Percentiles rank a stretch among this genome's conserved stretches.
phyloP scores from a whole-genome alignment of 2,329 filamentous ascomycete species.

The Alternaria sp. region DNA sequence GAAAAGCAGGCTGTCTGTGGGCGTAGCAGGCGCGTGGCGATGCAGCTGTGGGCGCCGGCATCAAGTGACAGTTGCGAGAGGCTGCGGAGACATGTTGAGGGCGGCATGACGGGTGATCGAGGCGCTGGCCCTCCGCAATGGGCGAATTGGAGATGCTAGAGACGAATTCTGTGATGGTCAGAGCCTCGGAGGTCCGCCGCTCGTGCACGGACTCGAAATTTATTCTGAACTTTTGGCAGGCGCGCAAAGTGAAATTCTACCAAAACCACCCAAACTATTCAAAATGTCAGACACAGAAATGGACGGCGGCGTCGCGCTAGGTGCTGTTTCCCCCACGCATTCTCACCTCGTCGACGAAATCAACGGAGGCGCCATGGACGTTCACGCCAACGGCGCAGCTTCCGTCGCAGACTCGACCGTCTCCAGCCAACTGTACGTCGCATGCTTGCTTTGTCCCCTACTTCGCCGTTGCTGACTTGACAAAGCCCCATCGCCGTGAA shows the following conservation, averaged over 20 bases:
- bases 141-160: constrained; percentile 31
- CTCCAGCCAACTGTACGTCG: constrained; percentile 43
- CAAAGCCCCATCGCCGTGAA: constrained; percentile 53
- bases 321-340: constrained; percentile 31
- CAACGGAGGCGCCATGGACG: constrained; percentile 46
- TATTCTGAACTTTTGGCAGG: constrained; percentile 17
- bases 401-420: constrained; percentile 47
- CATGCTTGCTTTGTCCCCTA: constrained; percentile 11
- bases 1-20: constrained; percentile 47
- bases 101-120: constrained; percentile 40
- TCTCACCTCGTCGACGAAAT: constrained; percentile 43
- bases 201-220: constrained; percentile 31
- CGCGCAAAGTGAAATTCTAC: constrained; percentile 6
- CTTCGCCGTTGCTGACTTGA: background rate
- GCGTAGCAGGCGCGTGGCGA: constrained; percentile 36
- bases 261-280: background rate
- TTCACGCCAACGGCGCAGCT: constrained; percentile 36
- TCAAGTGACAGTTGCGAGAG: constrained; percentile 46
- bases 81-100: constrained; percentile 44
- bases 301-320: constrained; percentile 39
- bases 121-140: constrained; percentile 40
- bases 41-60: constrained; percentile 29
- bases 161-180: constrained; percentile 23
- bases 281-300: constrained; percentile 44
- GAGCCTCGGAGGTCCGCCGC: constrained; percentile 41